phyloP scores from a whole-genome alignment of 78 protist species.

The Chrysochromulina parva region DNA sequence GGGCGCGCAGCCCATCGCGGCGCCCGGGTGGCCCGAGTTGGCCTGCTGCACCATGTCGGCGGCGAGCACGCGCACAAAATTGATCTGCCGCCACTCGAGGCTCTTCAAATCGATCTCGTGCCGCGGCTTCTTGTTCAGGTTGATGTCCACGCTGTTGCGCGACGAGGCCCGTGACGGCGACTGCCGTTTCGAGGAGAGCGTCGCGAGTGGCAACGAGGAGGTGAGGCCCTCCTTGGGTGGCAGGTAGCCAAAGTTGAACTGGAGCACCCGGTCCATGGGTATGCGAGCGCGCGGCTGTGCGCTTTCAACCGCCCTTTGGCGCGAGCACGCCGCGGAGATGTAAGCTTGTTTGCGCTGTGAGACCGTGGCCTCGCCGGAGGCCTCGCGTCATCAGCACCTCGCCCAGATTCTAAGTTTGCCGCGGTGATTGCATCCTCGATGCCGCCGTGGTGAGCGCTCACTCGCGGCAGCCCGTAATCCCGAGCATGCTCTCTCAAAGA shows the following conservation, averaged over 20 bases:
- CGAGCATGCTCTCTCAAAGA: too few species aligned
- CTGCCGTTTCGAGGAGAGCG: not conserved
- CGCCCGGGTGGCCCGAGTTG: conserved; percentile 91
- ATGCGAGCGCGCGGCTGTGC: too few species aligned
- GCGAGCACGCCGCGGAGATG: too few species aligned
- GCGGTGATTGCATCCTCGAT: too few species aligned
- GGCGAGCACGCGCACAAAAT: conserved; percentile 65
- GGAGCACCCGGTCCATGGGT: not conserved
- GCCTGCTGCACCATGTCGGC: conserved; percentile 87
- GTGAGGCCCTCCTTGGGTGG: not conserved
- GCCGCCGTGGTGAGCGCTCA: too few species aligned
- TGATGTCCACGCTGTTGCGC: not conserved
- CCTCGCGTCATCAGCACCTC: too few species aligned
- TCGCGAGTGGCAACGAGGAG: not conserved
- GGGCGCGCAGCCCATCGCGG: conserved; percentile 93
- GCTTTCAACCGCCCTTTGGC: too few species aligned
- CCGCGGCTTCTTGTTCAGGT: not conserved
- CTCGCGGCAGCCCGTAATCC: too few species aligned
- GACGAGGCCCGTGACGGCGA: not conserved
- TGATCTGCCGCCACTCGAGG: conserved; percentile 7
- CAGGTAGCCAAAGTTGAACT: conserved; percentile 30
- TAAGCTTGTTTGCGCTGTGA: too few species aligned
- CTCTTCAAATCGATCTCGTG: not conserved
- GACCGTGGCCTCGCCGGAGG: too few species aligned
- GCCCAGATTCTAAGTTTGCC: too few species aligned